Base-by-base conservation (phyloP, 495 filamentous ascomycete genomes). In the Tuber melanosporum region DNA sequence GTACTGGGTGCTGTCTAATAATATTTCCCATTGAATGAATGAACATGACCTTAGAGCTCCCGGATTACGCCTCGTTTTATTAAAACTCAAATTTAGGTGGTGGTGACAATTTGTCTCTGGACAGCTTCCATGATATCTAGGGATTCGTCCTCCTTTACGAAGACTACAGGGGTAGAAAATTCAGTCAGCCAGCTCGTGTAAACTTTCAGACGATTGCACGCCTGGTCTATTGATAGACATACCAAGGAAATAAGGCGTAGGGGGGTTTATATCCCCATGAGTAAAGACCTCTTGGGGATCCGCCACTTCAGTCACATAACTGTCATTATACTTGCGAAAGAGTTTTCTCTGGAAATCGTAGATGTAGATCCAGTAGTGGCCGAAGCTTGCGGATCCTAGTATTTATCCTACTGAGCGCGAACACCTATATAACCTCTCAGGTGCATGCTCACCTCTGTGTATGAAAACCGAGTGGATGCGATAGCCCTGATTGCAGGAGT, bases 331-430 rank as follows among this genome's bases (percentile, higher is more conserved):
- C 81, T 92, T 93, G 72, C 93, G 91, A 94, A 95, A 99, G 70
- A 94, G 85, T 26, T 91, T 86, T 49, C 88, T 87, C 74, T 90
- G 87, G 83, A 96, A 97, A 84, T 98, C 95, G 82, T 90, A 91
- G 80, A 99, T 97, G 87, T 94, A 98, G 76, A 98, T 94, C 90
- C 93, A 99, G 86, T 98, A 99, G 84, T 99, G 95, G 1, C 95
- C 95, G 72, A 91, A 92, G 26, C 84, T 85, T 3, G 87, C 89
- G 57, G 86, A 87, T 12, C 89, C 81, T 66, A 66, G 26, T 19
- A 36, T 66, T 15, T 17, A 36, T 19, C 57, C 12, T 82, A 70
- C 70, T 70, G 5, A 36, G 66, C 7, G 6, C n/a, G 41, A 45
- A 47, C 19, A 36, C 36, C 22, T 26, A 45, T 41, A 72, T 78